A percentile compares a stretch with the other conserved stretches of the same genome.
phyloP scores from a whole-genome alignment of 2,329 filamentous ascomycete genomes.

The Paraphaeosphaeria minitans region DNA sequence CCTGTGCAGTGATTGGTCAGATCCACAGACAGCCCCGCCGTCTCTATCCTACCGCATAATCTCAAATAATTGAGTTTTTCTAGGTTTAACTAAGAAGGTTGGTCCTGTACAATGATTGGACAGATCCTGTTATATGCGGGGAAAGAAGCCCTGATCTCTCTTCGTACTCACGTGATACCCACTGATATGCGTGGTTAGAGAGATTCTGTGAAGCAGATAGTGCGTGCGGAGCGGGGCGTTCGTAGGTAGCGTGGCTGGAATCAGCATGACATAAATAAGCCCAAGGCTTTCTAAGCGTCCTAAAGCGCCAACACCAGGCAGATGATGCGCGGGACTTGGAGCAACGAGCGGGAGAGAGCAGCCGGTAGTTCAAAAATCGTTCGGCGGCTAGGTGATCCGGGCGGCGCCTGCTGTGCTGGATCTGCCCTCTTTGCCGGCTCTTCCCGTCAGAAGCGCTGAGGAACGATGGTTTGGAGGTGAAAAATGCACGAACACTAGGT shows the following conservation, averaged over 20 bases:
- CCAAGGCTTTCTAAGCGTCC: too few species aligned
- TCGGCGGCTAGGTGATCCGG: neutral
- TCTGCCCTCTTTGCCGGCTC: neutral
- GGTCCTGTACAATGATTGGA: too few species aligned
- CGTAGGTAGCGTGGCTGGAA: neutral
- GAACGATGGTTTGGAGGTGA: constrained; percentile 3
- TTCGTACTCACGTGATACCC: too few species aligned
- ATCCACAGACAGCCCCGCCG: too few species aligned
- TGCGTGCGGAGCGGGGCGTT: neutral
- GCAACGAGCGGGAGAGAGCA: neutral
- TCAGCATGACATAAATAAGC: neutral
- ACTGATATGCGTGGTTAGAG: neutral
- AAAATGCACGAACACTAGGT: neutral
- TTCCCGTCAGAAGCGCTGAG: constrained; percentile 6
- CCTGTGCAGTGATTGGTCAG: too few species aligned
- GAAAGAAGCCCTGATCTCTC: too few species aligned
- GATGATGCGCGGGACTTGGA: neutral
- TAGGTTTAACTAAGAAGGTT: too few species aligned
- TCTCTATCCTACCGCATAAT: too few species aligned
- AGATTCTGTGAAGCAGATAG: neutral
- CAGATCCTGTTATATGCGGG: too few species aligned
- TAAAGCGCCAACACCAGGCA: neutral
- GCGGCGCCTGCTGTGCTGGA: neutral
- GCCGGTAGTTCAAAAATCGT: neutral
- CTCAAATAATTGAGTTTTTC: too few species aligned